Base-by-base conservation (phyloP, 345 rosid genomes). In the Rhizophora apiculata region DNA sequence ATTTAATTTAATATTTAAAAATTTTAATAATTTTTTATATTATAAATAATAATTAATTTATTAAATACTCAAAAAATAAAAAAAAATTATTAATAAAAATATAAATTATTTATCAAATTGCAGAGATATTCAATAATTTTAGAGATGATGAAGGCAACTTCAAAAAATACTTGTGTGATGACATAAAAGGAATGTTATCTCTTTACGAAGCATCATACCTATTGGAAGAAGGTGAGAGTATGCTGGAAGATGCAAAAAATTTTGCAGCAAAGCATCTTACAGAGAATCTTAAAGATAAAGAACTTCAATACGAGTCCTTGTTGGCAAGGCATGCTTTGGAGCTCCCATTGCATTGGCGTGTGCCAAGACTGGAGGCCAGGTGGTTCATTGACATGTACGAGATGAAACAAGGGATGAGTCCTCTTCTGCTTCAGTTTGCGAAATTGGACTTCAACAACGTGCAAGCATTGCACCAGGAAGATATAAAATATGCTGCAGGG, bases 361-460 rank as follows among this genome's bases (percentile, higher is more conserved):
- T 76, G 71, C 65, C 29, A 6, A 85, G 89, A 60, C 19, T 72
- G 26, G 91, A 85, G 48, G 78, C 85, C 29, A 80, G 80, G 60
- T 85, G 87, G 87, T 85, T 83, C 79, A 75, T 80, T 29, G 73
- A 78, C 65, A 63, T 74, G 18, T 85, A 80, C 31, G 65, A 52
- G 43, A 65, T 8, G n/a, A 67, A 26, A 9, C 60, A 70, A 16
- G 61, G 68, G 58, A 60, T 15, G 68, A 73, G 72, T 11, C 78
- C 67, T 30, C n/a, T 67, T n/a, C 10, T 85, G 30, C 81, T 85
- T 13, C 71, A 81, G 65, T 75, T 85, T 22, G 86, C 89, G 10
- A 60, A 74, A 65, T 56, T 87, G 70, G 87, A 86, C 65, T 84
- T 77, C 70, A 82, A 86, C 27, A 57, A 65, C 18, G 74, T 79